These are phyloP conservation scores for Colletotrichum trifolii DNA, from an alignment of 2,329 filamentous ascomycete genomes.

Conservation along the genomic window DNA sequence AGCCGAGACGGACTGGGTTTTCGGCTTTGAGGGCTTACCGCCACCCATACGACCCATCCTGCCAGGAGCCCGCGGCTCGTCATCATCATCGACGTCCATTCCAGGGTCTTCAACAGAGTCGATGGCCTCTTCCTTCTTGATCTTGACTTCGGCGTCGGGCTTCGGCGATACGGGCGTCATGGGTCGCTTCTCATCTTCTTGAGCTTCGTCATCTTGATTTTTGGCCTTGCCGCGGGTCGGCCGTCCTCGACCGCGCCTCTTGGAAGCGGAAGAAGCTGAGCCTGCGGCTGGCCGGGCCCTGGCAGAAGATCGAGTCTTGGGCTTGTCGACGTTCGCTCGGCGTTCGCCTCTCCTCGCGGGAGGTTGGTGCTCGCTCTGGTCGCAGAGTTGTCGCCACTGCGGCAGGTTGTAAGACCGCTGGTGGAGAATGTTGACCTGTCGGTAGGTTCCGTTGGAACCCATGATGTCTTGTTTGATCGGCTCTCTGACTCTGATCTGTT, in stretches of 20 bases:
- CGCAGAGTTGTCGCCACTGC: conserved; percentile 93
- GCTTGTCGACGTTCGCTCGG: conserved; percentile 69
- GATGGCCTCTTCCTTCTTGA: conserved; percentile 48
- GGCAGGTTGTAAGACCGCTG: conserved; percentile 96
- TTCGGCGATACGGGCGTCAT: conserved; percentile 42
- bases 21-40: conserved; percentile 62
- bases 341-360: conserved; percentile 89
- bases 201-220: conserved; percentile 49
- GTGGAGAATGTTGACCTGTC: conserved; percentile 96
- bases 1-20: conserved; percentile 82
- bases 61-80: conserved; percentile 49
- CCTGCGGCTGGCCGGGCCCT: conserved; percentile 42
- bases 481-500: conserved; percentile 92
- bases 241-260: conserved; percentile 54
- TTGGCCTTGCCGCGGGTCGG: conserved; percentile 51
- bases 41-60: conserved; percentile 60
- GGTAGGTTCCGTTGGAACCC: conserved; percentile 93
- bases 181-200: conserved; percentile 37
- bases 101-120: conserved; percentile 64
- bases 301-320: conserved; percentile 54
- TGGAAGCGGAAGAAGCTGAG: conserved; percentile 47
- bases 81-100: conserved; percentile 46
- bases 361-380: conserved; percentile 95
- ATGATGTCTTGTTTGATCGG: conserved; percentile 99
- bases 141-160: conserved; percentile 46